phyloP scores from a whole-genome alignment of 768 basidiomycete genomes.

The Amylocystis lapponica region DNA sequence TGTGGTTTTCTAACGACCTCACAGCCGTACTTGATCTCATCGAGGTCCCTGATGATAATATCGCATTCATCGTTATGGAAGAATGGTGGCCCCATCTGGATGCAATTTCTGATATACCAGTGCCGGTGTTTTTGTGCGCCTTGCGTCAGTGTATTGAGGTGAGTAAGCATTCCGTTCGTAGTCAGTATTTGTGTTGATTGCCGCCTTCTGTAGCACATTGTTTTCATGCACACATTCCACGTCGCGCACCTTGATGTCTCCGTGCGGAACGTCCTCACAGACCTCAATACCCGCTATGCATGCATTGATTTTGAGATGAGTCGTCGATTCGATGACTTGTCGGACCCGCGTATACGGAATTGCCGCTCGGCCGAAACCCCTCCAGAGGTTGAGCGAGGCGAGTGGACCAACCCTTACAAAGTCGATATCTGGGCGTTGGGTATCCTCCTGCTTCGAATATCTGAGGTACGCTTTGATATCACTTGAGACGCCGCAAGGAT shows the following conservation, averaged over 20 bases:
- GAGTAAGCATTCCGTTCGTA: too few relatives aligned
- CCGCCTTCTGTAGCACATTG: slow-evolving; percentile 43
- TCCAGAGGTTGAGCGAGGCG: slow-evolving; percentile 57
- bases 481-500: background rate
- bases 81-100: slow-evolving; percentile 69
- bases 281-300: slow-evolving; percentile 58
- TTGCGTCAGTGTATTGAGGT: slow-evolving; percentile 71
- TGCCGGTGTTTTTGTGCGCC: slow-evolving; percentile 47
- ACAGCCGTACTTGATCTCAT: slow-evolving; percentile 64
- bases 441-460: slow-evolving; percentile 56
- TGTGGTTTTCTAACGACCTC: background rate
- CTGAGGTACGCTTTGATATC: slow-evolving; percentile 42
- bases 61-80: slow-evolving; percentile 75
- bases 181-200: background rate
- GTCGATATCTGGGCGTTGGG: slow-evolving; percentile 72
- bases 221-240: slow-evolving; percentile 62
- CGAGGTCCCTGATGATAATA: slow-evolving; percentile 41
- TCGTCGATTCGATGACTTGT: slow-evolving; percentile 40
- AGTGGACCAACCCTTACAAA: slow-evolving; percentile 54
- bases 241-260: slow-evolving; percentile 74
- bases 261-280: slow-evolving; percentile 59
- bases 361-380: slow-evolving; percentile 62
- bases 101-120: slow-evolving; percentile 43
- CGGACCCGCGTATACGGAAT: slow-evolving; percentile 33
- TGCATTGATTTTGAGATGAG: slow-evolving; percentile 74